A percentile compares a stretch with the other conserved stretches of the same genome.
These are phyloP conservation scores for Phytopythium kandeliae DNA, from an alignment of 352 stramenopile genomes.

Conservation along the genomic window DNA sequence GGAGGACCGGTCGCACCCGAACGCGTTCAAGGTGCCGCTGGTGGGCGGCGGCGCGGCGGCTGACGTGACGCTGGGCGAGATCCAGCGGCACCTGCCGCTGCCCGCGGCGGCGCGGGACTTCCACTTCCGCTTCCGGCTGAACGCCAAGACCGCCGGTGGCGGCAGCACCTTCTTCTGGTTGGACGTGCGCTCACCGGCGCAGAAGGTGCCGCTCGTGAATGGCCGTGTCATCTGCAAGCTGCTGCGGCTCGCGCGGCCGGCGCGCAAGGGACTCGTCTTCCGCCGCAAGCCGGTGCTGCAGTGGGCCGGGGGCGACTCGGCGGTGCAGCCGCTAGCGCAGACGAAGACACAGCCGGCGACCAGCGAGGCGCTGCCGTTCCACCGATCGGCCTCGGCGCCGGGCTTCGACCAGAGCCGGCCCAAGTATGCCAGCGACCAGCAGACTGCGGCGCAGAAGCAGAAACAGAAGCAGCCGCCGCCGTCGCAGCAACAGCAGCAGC, in stretches of 20 bases:
- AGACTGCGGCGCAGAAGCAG: neutral
- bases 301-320: slow-evolving; percentile 20
- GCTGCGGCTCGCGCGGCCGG: slow-evolving; percentile 52
- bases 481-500: neutral
- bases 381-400: slow-evolving; percentile 35
- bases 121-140: slow-evolving; percentile 86
- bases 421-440: slow-evolving; percentile 60
- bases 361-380: slow-evolving; percentile 19
- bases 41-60: slow-evolving; percentile 11
- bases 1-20: slow-evolving; percentile 77
- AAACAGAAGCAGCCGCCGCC: slow-evolving; percentile 2
- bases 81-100: slow-evolving; percentile 64
- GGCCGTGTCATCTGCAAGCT: slow-evolving; percentile 83
- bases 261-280: slow-evolving; percentile 61
- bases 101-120: slow-evolving; percentile 30
- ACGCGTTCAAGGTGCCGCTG: slow-evolving; percentile 63
- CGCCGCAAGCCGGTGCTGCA: slow-evolving; percentile 68
- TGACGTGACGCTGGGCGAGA: slow-evolving; percentile 68
- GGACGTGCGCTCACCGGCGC: slow-evolving; percentile 42
- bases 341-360: slow-evolving; percentile 12
- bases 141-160: slow-evolving; percentile 31
- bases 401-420: slow-evolving; percentile 47
- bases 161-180: slow-evolving; percentile 77
- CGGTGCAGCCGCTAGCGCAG: slow-evolving; percentile 12
- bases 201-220: slow-evolving; percentile 70